phyloP scores from a whole-genome alignment of 345 rosid genomes.

The Rhizophora mangle region DNA sequence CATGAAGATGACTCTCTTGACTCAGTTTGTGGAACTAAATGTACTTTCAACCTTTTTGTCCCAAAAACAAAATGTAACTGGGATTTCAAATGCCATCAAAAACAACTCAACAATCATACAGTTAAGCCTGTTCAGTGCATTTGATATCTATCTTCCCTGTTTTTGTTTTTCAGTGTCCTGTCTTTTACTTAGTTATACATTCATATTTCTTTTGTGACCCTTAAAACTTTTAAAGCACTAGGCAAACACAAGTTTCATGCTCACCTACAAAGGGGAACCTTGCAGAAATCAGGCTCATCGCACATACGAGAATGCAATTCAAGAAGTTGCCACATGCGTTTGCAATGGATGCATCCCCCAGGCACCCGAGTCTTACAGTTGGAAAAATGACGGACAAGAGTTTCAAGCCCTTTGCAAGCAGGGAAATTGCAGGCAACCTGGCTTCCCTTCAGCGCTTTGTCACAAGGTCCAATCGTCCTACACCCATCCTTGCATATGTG shows the following conservation, averaged over 20 bases:
- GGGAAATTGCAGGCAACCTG: conserved; percentile 54
- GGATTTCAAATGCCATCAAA: too few relatives aligned
- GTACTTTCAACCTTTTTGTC: too few relatives aligned
- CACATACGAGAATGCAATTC: conserved; percentile 88
- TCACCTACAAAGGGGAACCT: conserved; percentile 84
- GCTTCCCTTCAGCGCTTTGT: conserved; percentile 55
- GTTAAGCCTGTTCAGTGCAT: too few relatives aligned
- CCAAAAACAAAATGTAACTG: too few relatives aligned
- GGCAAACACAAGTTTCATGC: conserved; percentile 8
- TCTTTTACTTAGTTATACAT: too few relatives aligned
- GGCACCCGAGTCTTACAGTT: conserved; percentile 68
- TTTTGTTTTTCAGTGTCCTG: too few relatives aligned
- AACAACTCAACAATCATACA: too few relatives aligned
- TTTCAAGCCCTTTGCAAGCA: conserved; percentile 85
- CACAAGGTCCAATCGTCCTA: conserved; percentile 75
- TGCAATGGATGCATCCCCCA: conserved; percentile 70
- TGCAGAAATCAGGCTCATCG: conserved; percentile 63
- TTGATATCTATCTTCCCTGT: too few relatives aligned
- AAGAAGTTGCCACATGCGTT: conserved; percentile 89
- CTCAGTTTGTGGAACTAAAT: too few relatives aligned
- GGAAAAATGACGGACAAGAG: conserved; percentile 72
- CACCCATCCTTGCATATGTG: conserved; percentile 90
- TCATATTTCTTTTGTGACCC: background rate
- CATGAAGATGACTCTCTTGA: too few relatives aligned
- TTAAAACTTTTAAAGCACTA: background rate